Conservation (phyloP, 163 green algal genomes). For the Smithsoniella earleae region DNA sequence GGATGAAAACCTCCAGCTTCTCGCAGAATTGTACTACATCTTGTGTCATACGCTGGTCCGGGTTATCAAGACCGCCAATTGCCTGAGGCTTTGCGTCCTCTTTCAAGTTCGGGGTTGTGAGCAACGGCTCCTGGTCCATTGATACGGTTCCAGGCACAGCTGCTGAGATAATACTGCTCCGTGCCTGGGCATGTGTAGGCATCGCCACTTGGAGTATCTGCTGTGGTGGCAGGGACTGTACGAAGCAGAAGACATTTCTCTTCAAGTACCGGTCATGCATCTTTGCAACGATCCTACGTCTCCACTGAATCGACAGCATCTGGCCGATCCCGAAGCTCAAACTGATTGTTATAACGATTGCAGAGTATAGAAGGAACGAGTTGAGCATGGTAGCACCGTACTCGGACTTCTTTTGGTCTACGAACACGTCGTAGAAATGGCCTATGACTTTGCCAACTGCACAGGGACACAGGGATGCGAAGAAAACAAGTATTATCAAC, state of each 20-base stretch:
- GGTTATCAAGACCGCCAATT: constrained; percentile 31
- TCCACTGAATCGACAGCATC: constrained; percentile 34
- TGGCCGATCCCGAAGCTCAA: constrained; percentile 25
- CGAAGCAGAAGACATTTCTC: not conserved
- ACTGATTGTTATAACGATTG: constrained; percentile 29
- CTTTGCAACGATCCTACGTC: constrained; percentile 12
- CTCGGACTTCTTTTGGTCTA: constrained; percentile 18
- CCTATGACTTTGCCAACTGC: constrained; percentile 34
- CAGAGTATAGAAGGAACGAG: constrained; percentile 26
- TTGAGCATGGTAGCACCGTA: constrained; percentile 19
- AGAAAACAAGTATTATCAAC: not conserved
- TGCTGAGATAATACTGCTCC: not conserved
- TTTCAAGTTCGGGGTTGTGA: not conserved
- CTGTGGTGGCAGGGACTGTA: not conserved
- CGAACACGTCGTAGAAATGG: constrained; percentile 33
- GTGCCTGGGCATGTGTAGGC: not conserved
- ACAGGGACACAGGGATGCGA: not conserved
- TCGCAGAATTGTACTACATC: constrained; percentile 34
- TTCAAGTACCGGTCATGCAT: constrained; percentile 34
- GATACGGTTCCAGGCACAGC: not conserved
- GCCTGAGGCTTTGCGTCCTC: not conserved
- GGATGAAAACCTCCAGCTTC: constrained; percentile 23
- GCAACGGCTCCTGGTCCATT: not conserved
- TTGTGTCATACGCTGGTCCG: constrained; percentile 36
- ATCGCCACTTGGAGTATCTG: not conserved